Base-by-base conservation (phyloP, 805 yeast genomes). In the Zygosaccharomyces siamensis region DNA sequence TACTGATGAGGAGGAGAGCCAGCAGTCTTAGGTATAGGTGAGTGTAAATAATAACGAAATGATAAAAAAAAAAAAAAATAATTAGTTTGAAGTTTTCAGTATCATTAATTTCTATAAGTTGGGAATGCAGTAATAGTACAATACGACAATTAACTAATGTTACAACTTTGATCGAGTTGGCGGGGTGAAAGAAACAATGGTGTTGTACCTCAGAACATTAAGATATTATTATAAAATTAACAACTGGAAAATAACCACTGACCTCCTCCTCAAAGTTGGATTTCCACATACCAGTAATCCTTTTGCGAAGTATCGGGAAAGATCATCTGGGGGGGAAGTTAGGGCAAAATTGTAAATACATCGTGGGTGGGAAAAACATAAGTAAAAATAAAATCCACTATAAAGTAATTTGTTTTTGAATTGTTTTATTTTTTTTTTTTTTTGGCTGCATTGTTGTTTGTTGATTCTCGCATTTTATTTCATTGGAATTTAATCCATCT, bases 371-470 rank as follows among this genome's bases (percentile, higher is more conserved):
- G 33, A 18, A 28, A 30, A 26, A 48, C 45, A 43, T 37, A 46
- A 33, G 44, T 51, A 48, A 50, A 50, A 48, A 50, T 52, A 49
- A 47, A 50, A 49, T 54, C 55, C 58, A 52, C 55, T 52, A 52
- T 48, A 52, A 52, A 54, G 49, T 47, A 47, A 39, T 47, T 45
- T 42, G 43, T 52, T 46, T 47, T 32, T 45, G 39, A 38, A 48
- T 50, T 18, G 20, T 18, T 18, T 18, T 18, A 2, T 18, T 18
- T 39, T 18, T 18, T 18, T 18, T 18, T 39, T 28, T 49, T 46
- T 45, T 44, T 42, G 40, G 12, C 31, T 41, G 30, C 40, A 42
- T 38, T 51, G 46, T 30, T 30, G 16, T 30, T 30, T 30, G 44
- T 18, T 41, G 14, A 33, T 14, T 31, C 44, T 41, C n/a, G 37